Evolutionary conservation across 306 rosid species (phyloP), one percentile per base, ranked within the genome.

Genomic region (Malus sylvestris): DNA sequence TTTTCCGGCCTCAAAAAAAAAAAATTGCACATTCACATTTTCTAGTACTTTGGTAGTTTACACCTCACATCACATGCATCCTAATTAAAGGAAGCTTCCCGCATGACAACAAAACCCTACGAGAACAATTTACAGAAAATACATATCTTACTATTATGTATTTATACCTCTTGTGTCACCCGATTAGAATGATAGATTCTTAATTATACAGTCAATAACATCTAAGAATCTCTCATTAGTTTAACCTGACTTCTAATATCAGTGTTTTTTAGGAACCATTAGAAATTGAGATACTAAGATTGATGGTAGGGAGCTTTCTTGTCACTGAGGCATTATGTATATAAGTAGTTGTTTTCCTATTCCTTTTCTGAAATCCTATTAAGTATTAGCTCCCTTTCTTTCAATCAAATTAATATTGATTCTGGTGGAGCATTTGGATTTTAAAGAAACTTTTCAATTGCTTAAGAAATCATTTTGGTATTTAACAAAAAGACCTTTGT

Each of bases 71-170:
- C 85, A 84, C 4, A 67, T 59, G 68, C 57, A 73, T 40, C 44
- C 58, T 51, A 15, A 49, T n/a, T 57, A 8, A 55, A 22, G 81
- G 85, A 81, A 77, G 20, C 75, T 81, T 72, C 81, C 6, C 58
- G 35, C 27, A 23, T 38, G 2, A 58, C 40, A 58, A 58, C 44
- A 0, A 0, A 32, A 13, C 4, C 38, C 10, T 61, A 27, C 67
- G 27, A 61, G 8, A 11, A 12, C 19, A 15, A 4, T 46, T 46
- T 46, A 15, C 3, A 15, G 18, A 45, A 49, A 4, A 49, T 49
- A 58, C 29, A 1, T 14, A 49, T 15, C 6, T 2, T 49, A 4
- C 8, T 0, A 15, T 49, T 49, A 15, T 6, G 19, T 49, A 49
- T 0, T 15, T 15, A 49, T 14, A 6, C 2, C 7, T 15, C 0